Conservation (phyloP, 2,329 filamentous ascomycete genomes). For the Colletotrichum camelliae region DNA sequence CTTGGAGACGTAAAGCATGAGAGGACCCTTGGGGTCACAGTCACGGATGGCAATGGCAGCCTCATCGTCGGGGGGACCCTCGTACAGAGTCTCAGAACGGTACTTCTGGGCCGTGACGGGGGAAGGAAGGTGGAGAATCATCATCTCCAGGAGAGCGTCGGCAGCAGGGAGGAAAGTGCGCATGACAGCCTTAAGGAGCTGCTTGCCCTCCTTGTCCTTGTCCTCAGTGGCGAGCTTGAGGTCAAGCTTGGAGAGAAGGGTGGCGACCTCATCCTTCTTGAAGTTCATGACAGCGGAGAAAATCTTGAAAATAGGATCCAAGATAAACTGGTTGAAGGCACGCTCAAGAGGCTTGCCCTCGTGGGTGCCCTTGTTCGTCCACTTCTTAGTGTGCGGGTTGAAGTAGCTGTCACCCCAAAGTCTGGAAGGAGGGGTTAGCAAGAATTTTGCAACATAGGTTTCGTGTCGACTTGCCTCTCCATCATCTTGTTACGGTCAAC, state of each 20-base stretch:
- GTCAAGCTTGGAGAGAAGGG: constrained; percentile 88
- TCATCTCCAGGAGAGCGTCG: constrained; percentile 99
- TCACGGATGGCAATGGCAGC: constrained; percentile 96
- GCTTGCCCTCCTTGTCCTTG: constrained; percentile 95
- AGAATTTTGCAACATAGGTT: neutral
- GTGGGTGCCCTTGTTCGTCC: constrained; percentile 84
- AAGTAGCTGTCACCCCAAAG: constrained; percentile 94
- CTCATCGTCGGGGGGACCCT: constrained; percentile 93
- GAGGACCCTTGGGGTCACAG: constrained; percentile 96
- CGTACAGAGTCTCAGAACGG: constrained; percentile 98
- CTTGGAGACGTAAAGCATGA: constrained; percentile 99
- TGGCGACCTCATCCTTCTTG: constrained; percentile 90
- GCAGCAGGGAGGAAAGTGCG: constrained; percentile 98
- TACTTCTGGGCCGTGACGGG: constrained; percentile 96
- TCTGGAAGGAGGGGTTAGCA: constrained; percentile 24
- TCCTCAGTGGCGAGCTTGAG: constrained; percentile 90
- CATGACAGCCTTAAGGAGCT: constrained; percentile 97
- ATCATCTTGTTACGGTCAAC: constrained; percentile 99
- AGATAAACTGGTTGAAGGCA: constrained; percentile 99
- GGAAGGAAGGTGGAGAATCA: constrained; percentile 98
- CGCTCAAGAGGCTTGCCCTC: constrained; percentile 93
- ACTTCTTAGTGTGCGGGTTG: constrained; percentile 99
- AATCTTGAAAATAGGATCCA: constrained; percentile 99
- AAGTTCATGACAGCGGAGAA: constrained; percentile 97
- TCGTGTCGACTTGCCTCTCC: constrained; percentile 64